Evolutionary conservation across 768 basidiomycete species (phyloP), one percentile per base, ranked within the genome.

Genomic region (Lactarius trivialis): DNA sequence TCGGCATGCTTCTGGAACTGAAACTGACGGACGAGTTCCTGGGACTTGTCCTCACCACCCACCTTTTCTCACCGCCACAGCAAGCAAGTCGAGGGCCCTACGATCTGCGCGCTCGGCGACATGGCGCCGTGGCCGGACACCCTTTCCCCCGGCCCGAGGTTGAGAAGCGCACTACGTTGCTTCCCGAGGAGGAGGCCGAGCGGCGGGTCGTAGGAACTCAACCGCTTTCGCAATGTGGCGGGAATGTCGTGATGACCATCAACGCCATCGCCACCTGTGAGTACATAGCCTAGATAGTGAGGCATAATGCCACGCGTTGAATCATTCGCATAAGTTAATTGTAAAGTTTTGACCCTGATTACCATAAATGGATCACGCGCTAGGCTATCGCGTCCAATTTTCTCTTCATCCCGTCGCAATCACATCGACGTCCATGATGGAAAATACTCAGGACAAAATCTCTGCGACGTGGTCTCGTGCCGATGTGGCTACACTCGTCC

Each of bases 1-100:
- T 99, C 61, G 96, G 98, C 74, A 98, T 98, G 95, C 80, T 99
- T 14, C 83, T 95, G 32, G 96, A 98, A 75, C 74, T 98, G 49
- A 97, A 4, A 33, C 32, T 33, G 4, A 8, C 94, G 89, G 91
- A 69, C 52, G 82, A 78, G 24, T 8, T n/a, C 48, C 60, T 34
- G 34, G 9, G 34, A 34, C 17, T 48, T 55, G 17, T 24, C 11
- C 24, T 5, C 53, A 52, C 56, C 43, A 43, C 36, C 15, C 68
- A 30, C 26, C 36, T n/a, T 12, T 36, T 28, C 37, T 50, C 28
- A 37, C 60, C 51, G 61, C 48, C 68, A 26, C 70, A 93, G 91
- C 2, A 97, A 96, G 84, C 93, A 97, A 85, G 81, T 97, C 26
- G 94, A 96, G 74, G 93, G 93, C 17, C 89, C 92, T 64, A 98